Base-by-base conservation (phyloP, 1,284 basidiomycete genomes). In the Cystobasidium pallidum region DNA sequence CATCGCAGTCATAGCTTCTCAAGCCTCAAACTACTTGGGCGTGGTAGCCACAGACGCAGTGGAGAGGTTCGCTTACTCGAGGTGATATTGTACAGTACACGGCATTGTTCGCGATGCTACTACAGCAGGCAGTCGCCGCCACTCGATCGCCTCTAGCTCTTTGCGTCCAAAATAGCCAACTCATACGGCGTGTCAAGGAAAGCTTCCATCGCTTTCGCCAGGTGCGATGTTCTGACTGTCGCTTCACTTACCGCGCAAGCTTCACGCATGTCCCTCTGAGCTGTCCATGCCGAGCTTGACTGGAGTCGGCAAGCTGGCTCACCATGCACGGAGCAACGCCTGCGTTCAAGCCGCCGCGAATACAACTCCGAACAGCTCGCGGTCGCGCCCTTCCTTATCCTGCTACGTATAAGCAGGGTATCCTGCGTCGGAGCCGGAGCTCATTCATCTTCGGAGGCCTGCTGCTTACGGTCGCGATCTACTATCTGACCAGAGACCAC, bases 331-430 rank as follows among this genome's bases (percentile, higher is more conserved):
- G 54, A 24, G 54, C 54, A 15, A 32, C 54, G 7, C 30, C 30
- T 21, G 17, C 54, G 15, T 57, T 57, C 32, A 57, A 28, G 32
- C 54, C 28, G 30, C 32, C 54, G 17, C 28, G 32, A 10, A 57
- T 57, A 57, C 54, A 57, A 30, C 54, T 57, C 19, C 28, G 54
- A 36, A 57, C 54, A 36, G 24, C 49, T 51, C 54, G 32, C n/a
- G 54, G 54, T n/a, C 54, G 54, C 39, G 36, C 58, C 17, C 58
- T 61, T 26, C 58, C 43, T 1, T 47, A 43, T 28, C 58, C 43
- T n/a, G 39, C 58, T 45, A 47, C 58, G 1, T 61, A 28, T 24
- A 47, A 43, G 58, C 58, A 47, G 28, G 39, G 39, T 26, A 47
- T 47, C 21, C 39, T 61, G 0, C 36, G 43, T 2, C 36, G 58